A percentile compares a stretch with the other conserved stretches of the same genome.
Evolutionary conservation across 345 rosid species (phyloP).

Genomic region (Rubroshorea leprosula): DNA sequence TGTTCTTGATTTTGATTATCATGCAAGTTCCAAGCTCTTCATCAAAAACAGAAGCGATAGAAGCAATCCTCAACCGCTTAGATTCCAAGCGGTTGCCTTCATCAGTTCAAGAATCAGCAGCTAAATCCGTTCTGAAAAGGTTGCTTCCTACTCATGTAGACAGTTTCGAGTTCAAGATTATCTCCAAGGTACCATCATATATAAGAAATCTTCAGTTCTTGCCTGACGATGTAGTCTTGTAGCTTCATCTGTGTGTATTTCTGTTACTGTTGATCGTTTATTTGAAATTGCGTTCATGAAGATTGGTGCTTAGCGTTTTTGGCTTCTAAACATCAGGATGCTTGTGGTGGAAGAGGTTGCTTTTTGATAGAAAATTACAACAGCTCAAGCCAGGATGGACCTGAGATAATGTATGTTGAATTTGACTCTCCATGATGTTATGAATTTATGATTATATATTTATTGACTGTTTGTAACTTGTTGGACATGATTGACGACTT

Average conservation of each 20-base stretch:
- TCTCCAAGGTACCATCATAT: constrained; percentile 49
- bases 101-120: constrained; percentile 69
- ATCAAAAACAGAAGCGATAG: constrained; percentile 31
- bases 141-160: constrained; percentile 59
- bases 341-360: constrained; percentile 68
- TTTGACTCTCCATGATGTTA: constrained; percentile 3
- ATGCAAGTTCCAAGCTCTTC: constrained; percentile 6
- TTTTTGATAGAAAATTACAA: constrained; percentile 51
- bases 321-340: constrained; percentile 48
- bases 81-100: constrained; percentile 53
- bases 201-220: background rate
- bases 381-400: constrained; percentile 30
- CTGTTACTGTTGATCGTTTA: background rate
- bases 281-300: background rate
- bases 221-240: background rate
- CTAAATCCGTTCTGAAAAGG: constrained; percentile 55
- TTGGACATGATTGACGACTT: too few relatives aligned
- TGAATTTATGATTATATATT: background rate
- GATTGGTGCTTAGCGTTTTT: constrained; percentile 15
- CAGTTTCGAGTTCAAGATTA: constrained; percentile 62
- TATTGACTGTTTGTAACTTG: too few relatives aligned
- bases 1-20: constrained; percentile 21
- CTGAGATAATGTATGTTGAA: constrained; percentile 63
- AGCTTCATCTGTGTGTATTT: background rate
- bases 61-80: constrained; percentile 41